Evolutionary conservation across 2,329 filamentous ascomycete genomes (phyloP), one percentile per base, ranked within the genome.

Genomic region (Byssochlamys sp.): DNA sequence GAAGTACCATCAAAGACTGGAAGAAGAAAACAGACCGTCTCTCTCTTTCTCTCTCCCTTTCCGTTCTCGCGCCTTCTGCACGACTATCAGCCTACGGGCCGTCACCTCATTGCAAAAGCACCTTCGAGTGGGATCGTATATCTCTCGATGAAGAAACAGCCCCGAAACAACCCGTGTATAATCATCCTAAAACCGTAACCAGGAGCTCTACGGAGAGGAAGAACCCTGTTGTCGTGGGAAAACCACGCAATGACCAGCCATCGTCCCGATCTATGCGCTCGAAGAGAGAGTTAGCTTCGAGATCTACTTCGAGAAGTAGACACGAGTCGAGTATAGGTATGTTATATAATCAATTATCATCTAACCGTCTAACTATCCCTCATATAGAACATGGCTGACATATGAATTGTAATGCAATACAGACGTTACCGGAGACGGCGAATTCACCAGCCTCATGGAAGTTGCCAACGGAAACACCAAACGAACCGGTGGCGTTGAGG

Each of bases 111-210:
- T 45, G 35, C 14, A 45, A 45, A 19, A 45, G 35, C n/a, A 45
- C 35, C 35, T n/a, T 19, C 35, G 35, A 45, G 14, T 45, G 35
- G 35, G 35, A 57, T 53, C 28, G 26, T 1, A 14, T 19, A 10
- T 56, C 39, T 25, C 19, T 33, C 26, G 24, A 19, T 35, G 35
- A 11, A 48, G 26, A 4, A 9, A 14, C 45, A 35, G 45, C 52
- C 50, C 56, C 2, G 51, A 45, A 51, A 31, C 53, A 24, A 48
- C 56, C 50, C 29, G 29, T 31, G 14, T 19, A 59, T 49, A 53
- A 56, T 45, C 14, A 6, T 19, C 12, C 14, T 1, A n/a, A n/a
- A 19, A 19, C 35, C 5, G 35, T 19, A 19, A 2, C 12, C 5
- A n/a, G 35, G 14, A n/a, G 35, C 35, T n/a, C 14, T 45, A 19